These are phyloP conservation scores for Chloranthus sessilifolius DNA, from an alignment of 164 flowering plant species.

Conservation along the genomic window DNA sequence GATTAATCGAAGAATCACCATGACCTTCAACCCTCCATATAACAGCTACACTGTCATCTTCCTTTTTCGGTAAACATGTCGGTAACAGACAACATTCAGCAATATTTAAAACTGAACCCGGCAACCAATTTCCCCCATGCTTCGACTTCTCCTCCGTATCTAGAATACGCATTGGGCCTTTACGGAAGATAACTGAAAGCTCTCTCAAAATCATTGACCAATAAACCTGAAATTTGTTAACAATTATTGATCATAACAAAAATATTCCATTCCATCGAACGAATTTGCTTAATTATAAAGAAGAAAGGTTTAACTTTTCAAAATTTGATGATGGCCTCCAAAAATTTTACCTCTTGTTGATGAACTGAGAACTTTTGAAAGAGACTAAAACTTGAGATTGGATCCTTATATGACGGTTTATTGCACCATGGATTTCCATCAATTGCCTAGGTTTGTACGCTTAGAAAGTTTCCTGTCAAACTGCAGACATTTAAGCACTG, in stretches of 20 bases:
- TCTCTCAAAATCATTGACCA: conserved; percentile 73
- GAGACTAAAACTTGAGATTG: conserved; percentile 63
- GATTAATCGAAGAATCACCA: conserved; percentile 49
- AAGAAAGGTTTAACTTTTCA: no score
- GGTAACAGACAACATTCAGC: conserved; percentile 85
- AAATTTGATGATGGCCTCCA: no score
- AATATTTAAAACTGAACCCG: conserved; percentile 68
- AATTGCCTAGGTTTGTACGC: conserved; percentile 55
- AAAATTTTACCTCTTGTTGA: conserved; percentile 59
- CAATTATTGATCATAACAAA: conserved; percentile 5
- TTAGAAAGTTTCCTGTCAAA: conserved; percentile 44
- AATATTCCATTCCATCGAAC: neutral
- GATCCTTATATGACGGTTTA: conserved; percentile 69
- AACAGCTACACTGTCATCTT: conserved; percentile 52
- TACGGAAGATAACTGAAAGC: conserved; percentile 55
- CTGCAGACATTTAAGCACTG: neutral
- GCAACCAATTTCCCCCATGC: conserved; percentile 79
- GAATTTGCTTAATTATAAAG: neutral
- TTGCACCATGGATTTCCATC: conserved; percentile 68
- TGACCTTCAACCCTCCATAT: conserved; percentile 83
- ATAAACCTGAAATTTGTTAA: conserved; percentile 43
- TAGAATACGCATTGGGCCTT: conserved; percentile 56
- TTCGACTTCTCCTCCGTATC: conserved; percentile 61
- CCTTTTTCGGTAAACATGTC: conserved; percentile 34
- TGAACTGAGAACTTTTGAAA: conserved; percentile 67